Base-by-base conservation (phyloP, 306 rosid species). In the Cucurbita pepo region DNA sequence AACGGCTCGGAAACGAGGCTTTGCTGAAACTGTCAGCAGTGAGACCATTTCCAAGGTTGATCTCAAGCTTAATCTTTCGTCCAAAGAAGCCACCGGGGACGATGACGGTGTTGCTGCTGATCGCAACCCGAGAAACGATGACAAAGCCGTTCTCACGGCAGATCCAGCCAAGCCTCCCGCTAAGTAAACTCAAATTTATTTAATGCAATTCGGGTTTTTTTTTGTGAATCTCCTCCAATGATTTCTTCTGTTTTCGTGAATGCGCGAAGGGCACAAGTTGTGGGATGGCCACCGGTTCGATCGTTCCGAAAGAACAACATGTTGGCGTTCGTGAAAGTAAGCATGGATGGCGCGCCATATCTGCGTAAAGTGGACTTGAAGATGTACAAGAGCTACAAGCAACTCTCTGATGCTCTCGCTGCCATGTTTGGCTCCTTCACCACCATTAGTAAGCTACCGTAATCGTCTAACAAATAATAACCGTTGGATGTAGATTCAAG, bases 141-240 rank as follows among this genome's bases (percentile, higher is more conserved):
- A 83, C 44, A 86, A 86, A 75, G 71, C 61, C 30, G 86, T 77
- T 38, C 83, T 79, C 22, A 57, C 87, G 8, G 74, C 91, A 5
- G 89, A 92, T 83, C 90, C 92, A 0, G 74, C 89, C 59, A 92
- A 84, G 57, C 97, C 88, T 81, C 92, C 96, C 5, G 87, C 96
- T 78, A 92, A 92, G 97, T 92, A 62, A 88, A 76, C 82, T 77
- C 62, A 15, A 51, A 2, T 48, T 48, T 48, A 13, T 48, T 48
- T 5, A 48, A 13, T 13, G n/a, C 13, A 16, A 13, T 48, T 48
- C 53, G 6, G 4, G 7, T 48, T 48, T 48, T 48, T 0, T 48
- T 48, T 3, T 48, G 13, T 11, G 5, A 2, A 15, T 57, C 10
- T 57, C 18, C 7, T 18, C 16, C 7, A 41, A 41, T 63, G 15